Evolutionary conservation across 495 filamentous ascomycete species (phyloP).

Genomic region (Penicillium goetzii): DNA sequence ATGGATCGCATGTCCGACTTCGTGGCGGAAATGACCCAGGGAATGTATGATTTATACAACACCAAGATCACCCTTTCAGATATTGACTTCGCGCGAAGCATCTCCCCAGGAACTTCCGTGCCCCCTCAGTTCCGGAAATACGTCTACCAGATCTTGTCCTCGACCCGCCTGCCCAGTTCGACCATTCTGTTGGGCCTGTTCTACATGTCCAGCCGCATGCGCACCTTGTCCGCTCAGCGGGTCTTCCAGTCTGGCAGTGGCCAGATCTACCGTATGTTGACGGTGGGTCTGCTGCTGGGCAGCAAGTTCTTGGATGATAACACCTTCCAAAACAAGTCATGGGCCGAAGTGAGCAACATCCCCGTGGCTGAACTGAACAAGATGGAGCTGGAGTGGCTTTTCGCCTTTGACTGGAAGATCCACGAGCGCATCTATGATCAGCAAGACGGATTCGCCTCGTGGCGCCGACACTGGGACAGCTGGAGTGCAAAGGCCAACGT

Average conservation of each 20-base stretch:
- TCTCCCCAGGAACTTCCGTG: conserved; percentile 67
- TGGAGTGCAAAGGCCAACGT: conserved; percentile 69
- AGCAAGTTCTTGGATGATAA: conserved; percentile 99
- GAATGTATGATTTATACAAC: conserved; percentile 70
- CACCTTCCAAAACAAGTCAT: conserved; percentile 98
- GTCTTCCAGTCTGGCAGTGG: conserved; percentile 63
- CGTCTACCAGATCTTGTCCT: conserved; percentile 89
- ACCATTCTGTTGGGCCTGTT: conserved; percentile 93
- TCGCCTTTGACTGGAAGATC: conserved; percentile 81
- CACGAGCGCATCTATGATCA: conserved; percentile 83
- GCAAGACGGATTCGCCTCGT: conserved; percentile 77
- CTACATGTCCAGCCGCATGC: conserved; percentile 84
- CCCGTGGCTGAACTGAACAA: conserved; percentile 83
- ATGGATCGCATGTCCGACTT: conserved; percentile 99
- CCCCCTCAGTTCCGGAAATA: conserved; percentile 90
- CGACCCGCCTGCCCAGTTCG: conserved; percentile 90
- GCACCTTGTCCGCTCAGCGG: conserved; percentile 64
- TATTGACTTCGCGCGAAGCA: conserved; percentile 77
- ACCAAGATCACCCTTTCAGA: conserved; percentile 66
- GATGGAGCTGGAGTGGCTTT: conserved; percentile 91
- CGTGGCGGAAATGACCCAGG: conserved; percentile 88
- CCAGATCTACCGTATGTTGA: conserved; percentile 89
- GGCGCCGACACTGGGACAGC: conserved; percentile 81
- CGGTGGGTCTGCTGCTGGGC: conserved; percentile 82
- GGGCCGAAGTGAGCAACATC: conserved; percentile 97